Percentiles rank a stretch among this genome's conserved stretches.
Conservation (phyloP, 1,284 basidiomycete species). For the Dichomitus squalens region DNA sequence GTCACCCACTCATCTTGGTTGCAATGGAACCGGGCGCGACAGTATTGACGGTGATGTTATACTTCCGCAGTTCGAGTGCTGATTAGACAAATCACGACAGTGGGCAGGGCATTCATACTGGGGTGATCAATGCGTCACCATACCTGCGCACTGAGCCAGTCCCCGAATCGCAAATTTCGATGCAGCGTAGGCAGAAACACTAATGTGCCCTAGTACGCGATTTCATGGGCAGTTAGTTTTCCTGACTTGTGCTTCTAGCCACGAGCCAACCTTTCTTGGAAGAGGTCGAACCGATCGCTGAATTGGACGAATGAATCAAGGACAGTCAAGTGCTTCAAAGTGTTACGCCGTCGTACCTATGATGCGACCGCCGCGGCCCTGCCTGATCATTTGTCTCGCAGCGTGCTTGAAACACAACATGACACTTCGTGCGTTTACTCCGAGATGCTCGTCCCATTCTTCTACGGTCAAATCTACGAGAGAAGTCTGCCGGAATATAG, state of each 20-base stretch:
- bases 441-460: slow-evolving; percentile 25
- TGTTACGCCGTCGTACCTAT: slow-evolving; percentile 22
- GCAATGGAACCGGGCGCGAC: background rate
- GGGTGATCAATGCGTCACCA: too few species aligned
- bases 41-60: background rate
- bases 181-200: background rate
- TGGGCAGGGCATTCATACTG: too few species aligned
- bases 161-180: background rate
- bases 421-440: slow-evolving; percentile 30
- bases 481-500: slow-evolving; percentile 21
- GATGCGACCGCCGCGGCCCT: slow-evolving; percentile 33
- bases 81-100: background rate
- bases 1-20: background rate
- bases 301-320: background rate
- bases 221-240: background rate
- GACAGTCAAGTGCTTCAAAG: too few species aligned
- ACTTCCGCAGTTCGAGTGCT: background rate
- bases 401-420: slow-evolving; percentile 33
- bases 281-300: background rate
- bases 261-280: slow-evolving; percentile 1
- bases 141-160: background rate
- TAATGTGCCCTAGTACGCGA: background rate
- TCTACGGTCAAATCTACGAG: slow-evolving; percentile 24
- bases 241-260: background rate
- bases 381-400: slow-evolving; percentile 30